phyloP scores from a whole-genome alignment of 2,329 filamentous ascomycete species.

The Paraconiothyrium sp. region DNA sequence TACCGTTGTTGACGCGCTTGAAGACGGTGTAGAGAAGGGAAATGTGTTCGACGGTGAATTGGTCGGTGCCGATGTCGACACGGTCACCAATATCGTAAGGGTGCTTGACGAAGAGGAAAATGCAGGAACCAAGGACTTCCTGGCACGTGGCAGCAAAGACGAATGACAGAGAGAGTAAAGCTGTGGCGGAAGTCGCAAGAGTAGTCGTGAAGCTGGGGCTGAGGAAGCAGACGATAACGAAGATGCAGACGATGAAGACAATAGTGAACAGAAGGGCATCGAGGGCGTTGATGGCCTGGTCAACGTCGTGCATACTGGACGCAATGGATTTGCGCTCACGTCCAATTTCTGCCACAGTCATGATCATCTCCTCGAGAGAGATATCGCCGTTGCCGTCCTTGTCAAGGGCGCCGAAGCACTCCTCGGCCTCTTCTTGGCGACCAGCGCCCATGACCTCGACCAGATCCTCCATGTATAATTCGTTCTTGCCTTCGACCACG shows the following conservation, averaged over 20 bases:
- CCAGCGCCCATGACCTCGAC: constrained; percentile 83
- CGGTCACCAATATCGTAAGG: constrained; percentile 96
- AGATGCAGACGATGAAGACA: constrained; percentile 80
- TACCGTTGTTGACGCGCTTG: constrained; percentile 81
- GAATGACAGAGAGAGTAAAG: constrained; percentile 94
- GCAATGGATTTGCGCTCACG: constrained; percentile 87
- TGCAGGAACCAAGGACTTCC: constrained; percentile 97
- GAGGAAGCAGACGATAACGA: constrained; percentile 91
- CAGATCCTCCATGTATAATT: constrained; percentile 82
- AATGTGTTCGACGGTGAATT: constrained; percentile 89
- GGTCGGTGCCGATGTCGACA: constrained; percentile 77
- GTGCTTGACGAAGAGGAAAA: constrained; percentile 98
- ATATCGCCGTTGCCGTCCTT: constrained; percentile 92
- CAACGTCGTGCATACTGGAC: constrained; percentile 96
- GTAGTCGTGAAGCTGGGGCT: constrained; percentile 86
- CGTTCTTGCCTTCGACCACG: constrained; percentile 86
- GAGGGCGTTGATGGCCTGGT: constrained; percentile 89
- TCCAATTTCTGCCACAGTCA: constrained; percentile 84
- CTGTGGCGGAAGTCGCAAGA: constrained; percentile 87
- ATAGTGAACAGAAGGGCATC: constrained; percentile 86
- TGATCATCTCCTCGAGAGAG: constrained; percentile 92
- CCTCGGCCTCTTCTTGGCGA: constrained; percentile 80
- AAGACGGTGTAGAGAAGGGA: constrained; percentile 94
- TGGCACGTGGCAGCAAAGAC: constrained; percentile 92
- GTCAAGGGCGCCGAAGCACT: constrained; percentile 84